These are phyloP conservation scores for Cladophialophora carrionii DNA, from an alignment of 2,329 filamentous ascomycete genomes.

Conservation along the genomic window DNA sequence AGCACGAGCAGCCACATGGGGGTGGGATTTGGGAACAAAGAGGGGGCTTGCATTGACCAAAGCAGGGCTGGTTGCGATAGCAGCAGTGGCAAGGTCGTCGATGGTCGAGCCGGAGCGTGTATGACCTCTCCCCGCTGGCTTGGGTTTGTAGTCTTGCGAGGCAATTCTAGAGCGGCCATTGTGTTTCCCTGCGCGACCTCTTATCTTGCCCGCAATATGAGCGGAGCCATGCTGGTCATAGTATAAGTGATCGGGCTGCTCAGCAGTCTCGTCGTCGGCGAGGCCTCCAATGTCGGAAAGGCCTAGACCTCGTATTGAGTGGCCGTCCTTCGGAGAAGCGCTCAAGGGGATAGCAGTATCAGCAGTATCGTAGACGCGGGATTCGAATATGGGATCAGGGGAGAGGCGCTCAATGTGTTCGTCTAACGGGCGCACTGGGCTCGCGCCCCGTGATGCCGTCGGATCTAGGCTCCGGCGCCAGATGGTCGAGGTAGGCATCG, in stretches of 20 bases:
- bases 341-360: constrained; percentile 11
- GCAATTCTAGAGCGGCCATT: constrained; percentile 11
- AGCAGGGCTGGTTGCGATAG: constrained; percentile 54
- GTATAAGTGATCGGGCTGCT: constrained; percentile 35
- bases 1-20: constrained; percentile 37
- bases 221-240: constrained; percentile 35
- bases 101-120: constrained; percentile 53
- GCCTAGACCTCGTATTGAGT: constrained; percentile 31
- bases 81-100: constrained; percentile 55
- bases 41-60: constrained; percentile 45
- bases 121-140: constrained; percentile 41
- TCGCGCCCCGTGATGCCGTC: constrained; percentile 23
- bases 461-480: constrained; percentile 33
- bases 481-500: constrained; percentile 37
- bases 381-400: constrained; percentile 31
- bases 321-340: constrained; percentile 19
- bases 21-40: constrained; percentile 37
- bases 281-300: constrained; percentile 27
- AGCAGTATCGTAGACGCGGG: constrained; percentile 17
- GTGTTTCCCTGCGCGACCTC: constrained; percentile 20
- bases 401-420: constrained; percentile 37
- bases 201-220: constrained; percentile 32
- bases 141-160: constrained; percentile 10
- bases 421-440: constrained; percentile 30
- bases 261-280: constrained; percentile 12